Evolutionary conservation across 2,329 filamentous ascomycete species (phyloP), one percentile per base, ranked within the genome.

Genomic region (Alternaria novae-zelandiae): DNA sequence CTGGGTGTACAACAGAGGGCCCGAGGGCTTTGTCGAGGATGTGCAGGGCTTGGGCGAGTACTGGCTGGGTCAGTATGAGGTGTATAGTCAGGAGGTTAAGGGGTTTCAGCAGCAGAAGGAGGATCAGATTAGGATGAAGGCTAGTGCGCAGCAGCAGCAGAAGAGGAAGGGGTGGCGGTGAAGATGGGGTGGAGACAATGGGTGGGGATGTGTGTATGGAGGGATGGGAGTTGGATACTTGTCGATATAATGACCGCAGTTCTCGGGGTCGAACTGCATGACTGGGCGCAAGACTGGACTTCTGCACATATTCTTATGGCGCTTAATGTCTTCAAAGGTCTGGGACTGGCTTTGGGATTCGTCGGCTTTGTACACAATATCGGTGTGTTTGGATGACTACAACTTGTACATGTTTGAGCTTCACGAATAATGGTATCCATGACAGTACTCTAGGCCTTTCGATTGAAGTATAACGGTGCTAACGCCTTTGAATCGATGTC

Each of bases 11-110:
- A 80, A 73, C 20, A 83, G 92, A 3, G 90, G 93, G 0, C 76
- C 90, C 15, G 87, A 88, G 67, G 88, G 88, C 61, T 90, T 89
- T 67, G 81, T 87, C 13, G 83, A 85, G 64, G 92, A 96, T 79
- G 75, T 86, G 43, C 56, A 70, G 50, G 68, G 66, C 7, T 41
- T 80, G 80, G 69, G 61, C 8, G 71, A 75, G 25, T 73, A 69
- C 57, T 84, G 81, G 81, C 68, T 59, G 36, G 74, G 72, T 6
- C 77, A 83, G 70, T 81, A 81, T 61, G 70, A 76, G 57, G 72
- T 73, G 58, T 83, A 71, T 58, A 74, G 68, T 46, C 66, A 67
- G 8, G 74, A 77, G 62, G 73, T 78, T 13, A 72, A 68, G 63
- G 64, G 53, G 54, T 74, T 65, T 26, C 67, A 74, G 67, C 47